Conservation (phyloP, 352 stramenopile genomes). For the Globisporangium emineosum region DNA sequence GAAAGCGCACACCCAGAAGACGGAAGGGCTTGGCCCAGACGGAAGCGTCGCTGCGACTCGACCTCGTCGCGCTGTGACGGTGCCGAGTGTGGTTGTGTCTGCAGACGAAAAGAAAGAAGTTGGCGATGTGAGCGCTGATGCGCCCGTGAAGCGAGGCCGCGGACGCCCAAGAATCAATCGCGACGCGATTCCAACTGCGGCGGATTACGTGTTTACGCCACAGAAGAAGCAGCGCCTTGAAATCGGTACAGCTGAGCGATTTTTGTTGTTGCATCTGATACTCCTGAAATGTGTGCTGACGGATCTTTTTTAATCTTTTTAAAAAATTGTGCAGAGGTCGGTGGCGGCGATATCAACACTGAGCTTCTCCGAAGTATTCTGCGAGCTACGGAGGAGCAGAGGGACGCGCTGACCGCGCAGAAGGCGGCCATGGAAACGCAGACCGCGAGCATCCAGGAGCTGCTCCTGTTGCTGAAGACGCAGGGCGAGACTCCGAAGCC, state of each 20-base stretch:
- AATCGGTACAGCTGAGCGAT: not conserved
- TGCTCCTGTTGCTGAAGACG: not conserved
- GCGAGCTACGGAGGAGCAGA: not conserved
- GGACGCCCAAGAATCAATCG: no score
- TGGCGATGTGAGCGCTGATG: not conserved
- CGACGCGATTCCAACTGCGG: no score
- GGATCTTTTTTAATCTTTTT: not conserved
- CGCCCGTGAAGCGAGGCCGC: not conserved
- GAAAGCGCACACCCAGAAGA: not conserved
- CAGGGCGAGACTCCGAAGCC: not conserved
- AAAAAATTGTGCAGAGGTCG: not conserved
- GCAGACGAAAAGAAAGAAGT: not conserved
- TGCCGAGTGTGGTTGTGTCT: not conserved
- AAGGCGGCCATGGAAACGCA: not conserved
- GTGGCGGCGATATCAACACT: not conserved
- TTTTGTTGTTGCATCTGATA: not conserved
- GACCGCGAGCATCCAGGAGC: constrained; percentile 3
- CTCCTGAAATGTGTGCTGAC: not conserved
- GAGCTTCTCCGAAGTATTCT: not conserved
- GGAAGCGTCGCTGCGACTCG: not conserved
- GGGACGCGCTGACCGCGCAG: not conserved
- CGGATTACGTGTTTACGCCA: no score
- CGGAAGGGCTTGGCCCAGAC: not conserved
- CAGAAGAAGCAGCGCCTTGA: not conserved
- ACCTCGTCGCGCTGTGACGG: not conserved